Percentiles rank a stretch among this genome's conserved stretches.
Conservation (phyloP, 768 basidiomycete genomes). For the Auricularia sp. region DNA sequence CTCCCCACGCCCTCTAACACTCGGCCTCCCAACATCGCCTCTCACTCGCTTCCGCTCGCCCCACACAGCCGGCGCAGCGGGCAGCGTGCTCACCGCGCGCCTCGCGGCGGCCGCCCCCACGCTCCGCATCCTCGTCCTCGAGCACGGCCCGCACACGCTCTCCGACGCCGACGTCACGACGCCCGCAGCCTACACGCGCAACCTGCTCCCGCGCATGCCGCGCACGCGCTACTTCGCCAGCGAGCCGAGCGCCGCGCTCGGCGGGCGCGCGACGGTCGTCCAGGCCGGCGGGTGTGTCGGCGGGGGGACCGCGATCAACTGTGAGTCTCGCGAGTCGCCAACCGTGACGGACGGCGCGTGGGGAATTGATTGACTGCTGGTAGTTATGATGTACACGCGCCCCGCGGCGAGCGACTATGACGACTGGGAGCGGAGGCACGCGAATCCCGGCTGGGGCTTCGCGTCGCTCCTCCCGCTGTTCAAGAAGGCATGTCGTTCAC, state of each 20-base stretch:
- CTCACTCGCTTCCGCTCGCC: too few species aligned
- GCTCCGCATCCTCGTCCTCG: constrained; percentile 50
- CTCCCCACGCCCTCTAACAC: too few species aligned
- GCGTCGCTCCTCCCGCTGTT: constrained; percentile 45
- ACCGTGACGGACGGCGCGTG: not conserved
- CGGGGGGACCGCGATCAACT: constrained; percentile 54
- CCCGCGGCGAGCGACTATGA: constrained; percentile 56
- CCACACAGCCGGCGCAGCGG: constrained; percentile 45
- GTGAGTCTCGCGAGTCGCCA: too few species aligned
- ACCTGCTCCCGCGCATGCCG: constrained; percentile 28
- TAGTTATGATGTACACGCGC: constrained; percentile 44
- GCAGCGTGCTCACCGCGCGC: constrained; percentile 47
- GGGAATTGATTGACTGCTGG: constrained; percentile 13
- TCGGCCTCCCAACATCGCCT: too few species aligned
- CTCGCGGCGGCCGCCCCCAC: constrained; percentile 42
- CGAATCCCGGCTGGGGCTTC: constrained; percentile 54
- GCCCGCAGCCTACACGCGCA: constrained; percentile 39
- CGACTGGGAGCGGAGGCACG: constrained; percentile 42
- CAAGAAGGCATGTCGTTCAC: constrained; percentile 34
- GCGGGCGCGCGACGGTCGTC: constrained; percentile 34
- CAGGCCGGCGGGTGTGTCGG: constrained; percentile 43
- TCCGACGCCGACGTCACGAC: constrained; percentile 39
- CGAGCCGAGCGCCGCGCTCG: constrained; percentile 32
- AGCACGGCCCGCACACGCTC: constrained; percentile 43
- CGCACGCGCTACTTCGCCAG: constrained; percentile 34